A percentile compares a stretch with the other conserved stretches of the same genome.
phyloP scores from a whole-genome alignment of 768 basidiomycete species.

The Chalciporus sphaerocephalus region DNA sequence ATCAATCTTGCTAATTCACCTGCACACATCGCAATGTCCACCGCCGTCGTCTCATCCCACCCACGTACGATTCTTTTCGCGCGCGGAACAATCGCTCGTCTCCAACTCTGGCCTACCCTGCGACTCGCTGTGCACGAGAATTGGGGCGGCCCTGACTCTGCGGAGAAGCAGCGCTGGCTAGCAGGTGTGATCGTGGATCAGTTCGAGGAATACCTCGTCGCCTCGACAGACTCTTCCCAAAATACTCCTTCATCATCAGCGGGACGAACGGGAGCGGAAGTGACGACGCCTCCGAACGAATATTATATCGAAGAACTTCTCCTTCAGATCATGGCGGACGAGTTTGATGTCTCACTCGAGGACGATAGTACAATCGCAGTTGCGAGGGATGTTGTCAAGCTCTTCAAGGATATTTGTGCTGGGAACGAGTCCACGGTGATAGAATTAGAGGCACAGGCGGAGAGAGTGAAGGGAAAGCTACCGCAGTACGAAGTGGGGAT shows the following conservation, averaged over 20 bases:
- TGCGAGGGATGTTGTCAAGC: slow-evolving; percentile 61
- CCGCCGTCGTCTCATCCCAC: slow-evolving; percentile 29
- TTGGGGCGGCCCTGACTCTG: slow-evolving; percentile 79
- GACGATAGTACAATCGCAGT: slow-evolving; percentile 78
- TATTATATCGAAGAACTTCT: slow-evolving; percentile 79
- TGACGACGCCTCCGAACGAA: slow-evolving; percentile 44
- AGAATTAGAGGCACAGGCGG: slow-evolving; percentile 63
- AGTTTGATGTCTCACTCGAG: slow-evolving; percentile 80
- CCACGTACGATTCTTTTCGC: slow-evolving; percentile 69
- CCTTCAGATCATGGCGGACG: slow-evolving; percentile 80
- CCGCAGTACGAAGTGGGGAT: slow-evolving; percentile 42
- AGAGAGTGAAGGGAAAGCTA: slow-evolving; percentile 53
- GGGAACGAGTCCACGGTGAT: slow-evolving; percentile 48
- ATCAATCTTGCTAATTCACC: too few relatives aligned
- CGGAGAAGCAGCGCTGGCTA: slow-evolving; percentile 80
- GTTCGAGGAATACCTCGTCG: slow-evolving; percentile 53
- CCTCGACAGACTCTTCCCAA: slow-evolving; percentile 13
- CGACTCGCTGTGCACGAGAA: slow-evolving; percentile 78
- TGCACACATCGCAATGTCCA: slow-evolving; percentile 1
- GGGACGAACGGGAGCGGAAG: neutral
- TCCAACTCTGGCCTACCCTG: slow-evolving; percentile 81
- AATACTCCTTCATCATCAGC: neutral
- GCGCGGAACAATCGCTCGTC: slow-evolving; percentile 76
- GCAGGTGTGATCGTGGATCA: slow-evolving; percentile 77
- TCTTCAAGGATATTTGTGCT: slow-evolving; percentile 55